These are phyloP conservation scores for Coemansia sp. DNA, from an alignment of 192 early-diverging fungal species.

Conservation along the genomic window DNA sequence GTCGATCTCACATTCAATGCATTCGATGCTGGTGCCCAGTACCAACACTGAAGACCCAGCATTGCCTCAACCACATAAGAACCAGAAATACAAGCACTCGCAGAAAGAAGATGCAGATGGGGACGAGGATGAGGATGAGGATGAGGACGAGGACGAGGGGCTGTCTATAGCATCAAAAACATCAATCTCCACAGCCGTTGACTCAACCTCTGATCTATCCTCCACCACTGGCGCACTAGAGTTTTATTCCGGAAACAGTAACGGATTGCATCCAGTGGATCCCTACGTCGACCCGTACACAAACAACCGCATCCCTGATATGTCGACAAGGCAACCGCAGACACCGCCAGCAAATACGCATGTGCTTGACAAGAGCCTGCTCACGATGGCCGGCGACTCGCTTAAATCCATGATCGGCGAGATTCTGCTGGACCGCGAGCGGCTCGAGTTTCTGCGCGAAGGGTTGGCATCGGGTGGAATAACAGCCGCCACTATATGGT, in stretches of 20 bases:
- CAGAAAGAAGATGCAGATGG: background rate
- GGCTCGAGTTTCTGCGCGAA: conserved; percentile 29
- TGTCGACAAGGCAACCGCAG: background rate
- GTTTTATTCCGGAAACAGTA: conserved; percentile 1
- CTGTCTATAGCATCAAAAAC: conserved; percentile 9
- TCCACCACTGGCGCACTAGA: background rate
- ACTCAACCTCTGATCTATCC: background rate
- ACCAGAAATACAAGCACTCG: background rate
- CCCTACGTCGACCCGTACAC: conserved; percentile 40
- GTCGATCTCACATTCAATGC: background rate
- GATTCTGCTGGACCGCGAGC: conserved; percentile 34
- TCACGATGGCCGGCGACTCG: conserved; percentile 9
- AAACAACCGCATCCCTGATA: conserved; percentile 8
- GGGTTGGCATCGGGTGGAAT: conserved; percentile 19
- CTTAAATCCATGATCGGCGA: conserved; percentile 19
- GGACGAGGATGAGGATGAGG: background rate
- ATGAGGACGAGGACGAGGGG: background rate
- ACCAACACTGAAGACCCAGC: background rate
- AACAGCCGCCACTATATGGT: conserved; percentile 40
- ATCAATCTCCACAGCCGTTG: conserved; percentile 10
- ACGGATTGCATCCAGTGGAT: conserved; percentile 1
- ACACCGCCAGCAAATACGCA: background rate
- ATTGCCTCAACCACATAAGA: background rate
- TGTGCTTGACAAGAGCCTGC: conserved; percentile 12
- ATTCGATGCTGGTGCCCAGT: background rate